phyloP scores from a whole-genome alignment of 1,284 basidiomycete species.

The Sphaerobolus stellatus region DNA sequence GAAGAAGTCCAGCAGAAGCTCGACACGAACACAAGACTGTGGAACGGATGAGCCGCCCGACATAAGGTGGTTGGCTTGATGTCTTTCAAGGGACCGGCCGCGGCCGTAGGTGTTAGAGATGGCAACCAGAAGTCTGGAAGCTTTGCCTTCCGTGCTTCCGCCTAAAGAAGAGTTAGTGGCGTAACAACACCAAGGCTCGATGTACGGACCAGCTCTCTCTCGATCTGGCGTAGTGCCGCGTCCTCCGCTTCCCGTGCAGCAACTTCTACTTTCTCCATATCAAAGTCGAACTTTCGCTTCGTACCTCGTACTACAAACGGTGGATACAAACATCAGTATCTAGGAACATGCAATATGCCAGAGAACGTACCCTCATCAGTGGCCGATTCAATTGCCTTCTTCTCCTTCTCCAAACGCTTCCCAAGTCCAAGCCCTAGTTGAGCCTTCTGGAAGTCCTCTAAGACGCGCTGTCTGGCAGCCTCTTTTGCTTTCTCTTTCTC shows the following conservation, averaged over 20 bases:
- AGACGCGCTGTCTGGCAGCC: conserved; percentile 79
- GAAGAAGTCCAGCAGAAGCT: neutral
- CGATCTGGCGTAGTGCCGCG: conserved; percentile 75
- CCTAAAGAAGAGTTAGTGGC: conserved; percentile 26
- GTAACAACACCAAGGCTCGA: neutral
- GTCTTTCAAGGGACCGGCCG: conserved; percentile 64
- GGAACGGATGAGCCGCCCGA: conserved; percentile 70
- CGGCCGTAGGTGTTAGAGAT: conserved; percentile 79
- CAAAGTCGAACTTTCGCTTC: conserved; percentile 80
- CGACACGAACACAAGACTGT: conserved; percentile 66
- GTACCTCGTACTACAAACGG: conserved; percentile 46
- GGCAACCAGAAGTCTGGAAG: conserved; percentile 95
- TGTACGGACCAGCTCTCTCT: conserved; percentile 62
- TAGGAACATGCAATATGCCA: conserved; percentile 25
- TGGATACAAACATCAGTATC: conserved; percentile 1
- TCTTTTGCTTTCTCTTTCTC: conserved; percentile 65
- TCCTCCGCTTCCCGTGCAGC: conserved; percentile 81
- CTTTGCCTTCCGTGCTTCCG: conserved; percentile 79
- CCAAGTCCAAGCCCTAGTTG: conserved; percentile 59
- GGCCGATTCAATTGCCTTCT: conserved; percentile 8
- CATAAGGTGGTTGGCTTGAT: conserved; percentile 87
- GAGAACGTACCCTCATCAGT: conserved; percentile 18
- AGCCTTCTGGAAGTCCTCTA: conserved; percentile 83
- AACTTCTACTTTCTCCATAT: conserved; percentile 65
- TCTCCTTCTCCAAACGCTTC: conserved; percentile 34